Evolutionary conservation across 805 yeast genomes (phyloP), one percentile per base, ranked within the genome.

Genomic region (Jamesozyma piceae): DNA sequence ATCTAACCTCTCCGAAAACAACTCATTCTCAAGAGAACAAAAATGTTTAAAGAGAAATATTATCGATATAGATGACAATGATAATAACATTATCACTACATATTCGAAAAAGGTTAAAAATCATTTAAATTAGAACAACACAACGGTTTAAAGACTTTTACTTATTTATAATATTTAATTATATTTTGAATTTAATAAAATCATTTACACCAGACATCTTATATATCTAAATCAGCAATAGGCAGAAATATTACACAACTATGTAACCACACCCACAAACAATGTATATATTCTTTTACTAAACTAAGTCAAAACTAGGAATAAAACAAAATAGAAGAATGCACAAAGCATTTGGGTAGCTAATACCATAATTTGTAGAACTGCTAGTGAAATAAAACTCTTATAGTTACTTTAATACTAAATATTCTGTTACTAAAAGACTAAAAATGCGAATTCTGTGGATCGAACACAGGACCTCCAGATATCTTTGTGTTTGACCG

Each of bases 401-500:
- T n/a, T n/a, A n/a, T n/a, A n/a, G n/a, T n/a, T n/a, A n/a, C n/a
- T n/a, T n/a, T n/a, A n/a, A n/a, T n/a, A n/a, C n/a, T n/a, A n/a
- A n/a, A n/a, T n/a, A n/a, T n/a, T n/a, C n/a, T n/a, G n/a, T n/a
- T n/a, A n/a, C n/a, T n/a, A n/a, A n/a, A n/a, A n/a, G n/a, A n/a
- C n/a, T n/a, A n/a, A n/a, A n/a, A 48, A 54, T 74, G 80, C 80
- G 77, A 72, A 64, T 72, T 74, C 75, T 77, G 85, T 76, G 86
- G 84, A 77, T 79, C 81, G 86, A 80, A 80, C 85, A 76, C 85
- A 77, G 80, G 84, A 79, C 86, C 86, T 80, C 74, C 83, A 78
- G 66, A 64, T 58, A 22, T 34, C 55, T 35, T 22, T 39, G n/a
- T n/a, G n/a, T n/a, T 28, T 8, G 44, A 46, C 44, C 42, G 42